Conservation (phyloP, 1,284 basidiomycete genomes). For the Xerocomus minutiporus region DNA sequence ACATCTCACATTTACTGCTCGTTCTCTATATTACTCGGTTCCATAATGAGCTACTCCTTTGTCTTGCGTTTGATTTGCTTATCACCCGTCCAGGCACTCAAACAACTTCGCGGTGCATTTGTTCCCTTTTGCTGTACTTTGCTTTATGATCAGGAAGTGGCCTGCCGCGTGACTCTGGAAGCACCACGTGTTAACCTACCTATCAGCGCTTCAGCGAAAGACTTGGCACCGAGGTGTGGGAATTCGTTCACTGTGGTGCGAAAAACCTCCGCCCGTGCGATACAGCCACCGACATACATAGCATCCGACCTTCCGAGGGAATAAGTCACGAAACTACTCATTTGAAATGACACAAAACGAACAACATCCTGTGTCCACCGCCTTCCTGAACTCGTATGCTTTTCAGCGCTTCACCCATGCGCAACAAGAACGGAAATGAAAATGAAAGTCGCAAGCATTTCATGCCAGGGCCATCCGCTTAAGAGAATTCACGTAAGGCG, state of each 20-base stretch:
- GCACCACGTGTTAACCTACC: not conserved
- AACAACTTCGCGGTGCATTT: too few species aligned
- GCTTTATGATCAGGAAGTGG: slow-evolving; percentile 1
- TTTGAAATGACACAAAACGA: not conserved
- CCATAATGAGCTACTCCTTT: not conserved
- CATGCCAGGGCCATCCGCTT: not conserved
- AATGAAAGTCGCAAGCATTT: not conserved
- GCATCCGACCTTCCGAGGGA: not conserved
- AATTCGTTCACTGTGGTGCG: not conserved
- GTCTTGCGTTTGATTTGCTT: not conserved
- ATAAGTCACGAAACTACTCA: not conserved
- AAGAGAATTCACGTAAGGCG: not conserved
- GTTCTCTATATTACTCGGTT: not conserved
- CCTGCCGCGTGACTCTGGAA: not conserved
- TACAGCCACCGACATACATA: not conserved
- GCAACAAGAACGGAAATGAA: not conserved
- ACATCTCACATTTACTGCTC: not conserved
- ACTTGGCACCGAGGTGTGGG: not conserved
- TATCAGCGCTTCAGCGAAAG: not conserved
- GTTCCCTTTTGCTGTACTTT: not conserved
- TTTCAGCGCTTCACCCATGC: not conserved
- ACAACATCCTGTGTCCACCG: not conserved
- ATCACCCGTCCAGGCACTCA: not conserved
- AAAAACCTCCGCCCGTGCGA: not conserved
- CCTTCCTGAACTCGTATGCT: not conserved